Evolutionary conservation across 2,329 filamentous ascomycete species (phyloP).

Genomic region (Fusarium subglutinans): DNA sequence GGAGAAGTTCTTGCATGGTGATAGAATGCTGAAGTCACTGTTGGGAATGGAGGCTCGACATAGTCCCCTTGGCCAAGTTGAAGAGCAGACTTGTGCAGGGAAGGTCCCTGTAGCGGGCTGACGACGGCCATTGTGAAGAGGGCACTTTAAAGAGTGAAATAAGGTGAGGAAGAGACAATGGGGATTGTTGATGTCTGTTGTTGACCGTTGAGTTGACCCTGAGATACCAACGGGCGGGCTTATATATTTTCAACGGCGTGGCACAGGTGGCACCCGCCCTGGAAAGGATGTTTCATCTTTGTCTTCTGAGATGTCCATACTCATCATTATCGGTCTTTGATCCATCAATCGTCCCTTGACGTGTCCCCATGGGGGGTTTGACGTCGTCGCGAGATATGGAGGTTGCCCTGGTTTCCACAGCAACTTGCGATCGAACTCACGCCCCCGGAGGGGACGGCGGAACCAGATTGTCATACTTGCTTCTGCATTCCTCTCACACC

Average conservation of each 20-base stretch:
- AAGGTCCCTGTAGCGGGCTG: neutral
- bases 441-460: constrained; percentile 5
- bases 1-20: constrained; percentile 51
- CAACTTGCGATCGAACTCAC: constrained; percentile 23
- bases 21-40: constrained; percentile 51
- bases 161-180: constrained; percentile 20
- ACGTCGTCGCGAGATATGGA: constrained; percentile 25
- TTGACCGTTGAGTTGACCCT: constrained; percentile 29
- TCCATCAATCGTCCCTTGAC: constrained; percentile 5
- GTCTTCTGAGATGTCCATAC: constrained; percentile 8
- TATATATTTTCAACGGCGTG: constrained; percentile 34
- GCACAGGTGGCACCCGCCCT: constrained; percentile 24
- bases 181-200: constrained; percentile 20
- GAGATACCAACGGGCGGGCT: constrained; percentile 29
- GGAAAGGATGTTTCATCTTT: constrained; percentile 25
- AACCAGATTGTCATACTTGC: constrained; percentile 22
- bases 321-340: constrained; percentile 16
- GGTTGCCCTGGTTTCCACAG: constrained; percentile 31
- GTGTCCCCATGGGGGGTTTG: constrained; percentile 15
- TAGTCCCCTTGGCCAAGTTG: constrained; percentile 31
- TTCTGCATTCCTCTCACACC: constrained; percentile 38
- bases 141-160: neutral
- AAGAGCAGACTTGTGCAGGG: neutral
- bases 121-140: constrained; percentile 12
- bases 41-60: constrained; percentile 48